Percentiles rank a stretch among this genome's conserved stretches.
These are phyloP conservation scores for Apiotrichum siamense DNA, from an alignment of 1,284 basidiomycete species.

Conservation along the genomic window DNA sequence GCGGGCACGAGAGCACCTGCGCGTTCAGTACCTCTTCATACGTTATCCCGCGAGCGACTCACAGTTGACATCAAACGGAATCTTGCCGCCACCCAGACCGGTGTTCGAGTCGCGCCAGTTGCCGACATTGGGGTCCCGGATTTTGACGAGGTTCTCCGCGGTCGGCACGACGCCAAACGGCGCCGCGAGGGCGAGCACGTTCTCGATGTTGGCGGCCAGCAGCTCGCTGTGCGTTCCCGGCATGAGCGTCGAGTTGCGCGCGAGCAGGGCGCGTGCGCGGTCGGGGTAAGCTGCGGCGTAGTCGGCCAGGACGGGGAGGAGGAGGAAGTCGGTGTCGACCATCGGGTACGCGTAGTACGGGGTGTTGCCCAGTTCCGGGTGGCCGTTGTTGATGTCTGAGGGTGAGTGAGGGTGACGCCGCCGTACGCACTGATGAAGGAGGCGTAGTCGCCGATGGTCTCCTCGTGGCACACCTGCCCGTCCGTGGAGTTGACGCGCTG, in stretches of 20 bases:
- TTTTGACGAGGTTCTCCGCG: slow-evolving; percentile 40
- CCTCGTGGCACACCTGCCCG: slow-evolving; percentile 51
- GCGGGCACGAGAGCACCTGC: slow-evolving; percentile 52
- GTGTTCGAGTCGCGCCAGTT: slow-evolving; percentile 55
- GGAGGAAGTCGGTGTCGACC: slow-evolving; percentile 50
- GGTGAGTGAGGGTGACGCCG: slow-evolving; percentile 24
- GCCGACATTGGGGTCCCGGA: slow-evolving; percentile 45
- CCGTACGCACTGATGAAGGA: slow-evolving; percentile 19
- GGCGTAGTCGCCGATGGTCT: slow-evolving; percentile 43
- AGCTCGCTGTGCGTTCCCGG: slow-evolving; percentile 47
- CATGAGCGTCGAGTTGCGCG: slow-evolving; percentile 41
- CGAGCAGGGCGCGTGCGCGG: slow-evolving; percentile 34
- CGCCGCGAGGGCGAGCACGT: slow-evolving; percentile 35
- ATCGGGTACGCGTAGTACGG: slow-evolving; percentile 50
- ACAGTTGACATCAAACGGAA: slow-evolving; percentile 53
- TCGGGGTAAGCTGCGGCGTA: slow-evolving; percentile 37
- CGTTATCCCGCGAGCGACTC: not conserved
- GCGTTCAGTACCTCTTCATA: not conserved
- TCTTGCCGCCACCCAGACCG: slow-evolving; percentile 51
- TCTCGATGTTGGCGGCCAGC: slow-evolving; percentile 20
- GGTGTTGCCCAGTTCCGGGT: slow-evolving; percentile 46
- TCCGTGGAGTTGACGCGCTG: slow-evolving; percentile 46
- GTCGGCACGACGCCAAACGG: slow-evolving; percentile 46
- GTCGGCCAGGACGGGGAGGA: slow-evolving; percentile 49
- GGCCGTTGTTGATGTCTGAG: slow-evolving; percentile 43